Evolutionary conservation across 1,284 basidiomycete species (phyloP), one percentile per base, ranked within the genome.

Genomic region (Phellopilus nigrolimitatus): DNA sequence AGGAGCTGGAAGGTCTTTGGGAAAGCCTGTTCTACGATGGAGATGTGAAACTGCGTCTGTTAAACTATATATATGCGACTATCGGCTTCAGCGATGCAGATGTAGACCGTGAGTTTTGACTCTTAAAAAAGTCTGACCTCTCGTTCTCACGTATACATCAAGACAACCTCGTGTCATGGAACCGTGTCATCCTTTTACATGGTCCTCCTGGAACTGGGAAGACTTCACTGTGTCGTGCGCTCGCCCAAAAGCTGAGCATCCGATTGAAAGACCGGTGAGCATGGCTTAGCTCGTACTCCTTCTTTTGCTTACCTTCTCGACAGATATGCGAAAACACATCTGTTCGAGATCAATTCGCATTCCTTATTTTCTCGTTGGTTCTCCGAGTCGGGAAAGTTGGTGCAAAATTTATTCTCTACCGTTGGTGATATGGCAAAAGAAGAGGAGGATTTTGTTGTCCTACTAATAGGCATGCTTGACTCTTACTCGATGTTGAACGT

Each of bases 141-240:
- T n/a, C n/a, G n/a, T 25, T 40, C 43, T 53, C 58, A 36, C 57
- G 50, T 37, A 30, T 39, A 49, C 25, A 13, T 54, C 7, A 53
- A 90, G 88, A 87, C 65, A 95, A 98, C 62, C 74, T 98, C 21
- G 84, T 98, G 21, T 87, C 91, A 0, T 97, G 94, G 92, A 98
- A 97, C 65, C 82, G 95, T 1, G 85, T 99, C 2, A 86, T 97
- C 0, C 72, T 99, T 1, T 74, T 99, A 10, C 95, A 99, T 65
- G 97, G 97, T 0, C 97, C 97, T 9, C 95, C 97, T 0, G 95
- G 97, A 0, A 99, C 97, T 0, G 97, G 97, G 15, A 99, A 99
- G 70, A 99, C 97, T 0, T 93, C 90, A 1, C 73, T 99, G 1
- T 97, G 95, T 66, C 82, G 92, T 44, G 95, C 95, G 10, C 74